Evolutionary conservation across 345 rosid genomes (phyloP), one percentile per base, ranked within the genome.

Genomic region (Arabidopsis arenosa): DNA sequence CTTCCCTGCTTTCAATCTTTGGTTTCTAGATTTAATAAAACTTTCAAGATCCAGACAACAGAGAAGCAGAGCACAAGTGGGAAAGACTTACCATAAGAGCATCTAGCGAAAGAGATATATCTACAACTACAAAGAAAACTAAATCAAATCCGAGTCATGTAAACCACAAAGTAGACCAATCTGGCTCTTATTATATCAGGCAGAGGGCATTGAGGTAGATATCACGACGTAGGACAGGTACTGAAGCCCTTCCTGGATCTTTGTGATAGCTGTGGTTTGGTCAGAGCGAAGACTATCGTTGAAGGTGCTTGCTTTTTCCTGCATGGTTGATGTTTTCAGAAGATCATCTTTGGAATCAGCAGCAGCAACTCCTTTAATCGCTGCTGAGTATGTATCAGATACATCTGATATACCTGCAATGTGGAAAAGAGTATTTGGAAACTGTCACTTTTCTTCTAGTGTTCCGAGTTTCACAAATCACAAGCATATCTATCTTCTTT

Each of bases 361-460:
- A 23, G 82, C 82, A 36, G 81, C 13, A 21, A 83, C 86, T 61
- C 81, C 81, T 77, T 89, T 87, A 15, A 86, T 77, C 62, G 96
- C 97, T 32, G 86, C 90, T 69, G 75, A 48, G 55, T 90, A 95
- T 60, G 98, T 85, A 83, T 88, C 98, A 17, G 88, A 86, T 7
- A 95, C 96, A 78, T 95, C 99, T 13, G 93, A 85, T 76, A 95
- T 88, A 79, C 97, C 99, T 93, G 86, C 55, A 70, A 36, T 39
- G 15, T 5, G 7, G 21, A n/a, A 54, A 63, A 35, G 18, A 5
- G 37, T 53, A 53, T 52, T 30, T 8, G 4, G 9, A 55, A 54
- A 30, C 18, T 30, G 18, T 62, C 23, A 63, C 44, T 53, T 28
- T 41, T 41, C 28, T 10, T 41, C 4, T 5, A 13, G 21, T 49